Base-by-base conservation (phyloP, 768 basidiomycete species). In the Calocera cornea region DNA sequence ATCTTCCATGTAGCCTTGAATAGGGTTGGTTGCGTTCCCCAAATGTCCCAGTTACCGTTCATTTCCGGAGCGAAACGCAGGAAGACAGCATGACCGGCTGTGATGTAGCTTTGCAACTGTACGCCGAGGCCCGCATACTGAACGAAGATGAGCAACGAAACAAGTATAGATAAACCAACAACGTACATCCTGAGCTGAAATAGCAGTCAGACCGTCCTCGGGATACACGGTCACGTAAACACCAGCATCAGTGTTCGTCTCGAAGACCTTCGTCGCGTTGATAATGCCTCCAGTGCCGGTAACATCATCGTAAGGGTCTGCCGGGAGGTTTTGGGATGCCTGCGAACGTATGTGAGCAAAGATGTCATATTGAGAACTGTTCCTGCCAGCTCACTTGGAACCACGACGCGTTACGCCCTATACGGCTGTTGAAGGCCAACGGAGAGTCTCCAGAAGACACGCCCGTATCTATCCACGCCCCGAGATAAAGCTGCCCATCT, bases 201-300 rank as follows among this genome's bases (percentile, higher is more conserved):
- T 68, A 40, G 68, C 67, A n/a, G 66, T 33, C 34, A 73, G 68
- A 5, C 69, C 69, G 2, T 54, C 7, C 0, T 50, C 65, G 0
- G 74, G 74, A 67, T 75, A 75, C 34, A 75, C 70, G 29, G 74
- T 75, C n/a, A 75, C 64, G 69, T 73, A 75, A 60, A 75, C 72
- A 41, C 69, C 71, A 11, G 74, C 74, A 65, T 72, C 71, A 34
- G 73, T 73, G 14, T 47, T 34, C 11, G 70, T 71, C 34, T 60
- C 54, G 22, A 60, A 60, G 27, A 60, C 54, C 22, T 29, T 60
- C 5, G 54, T 60, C 7, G 54, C 54, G 31, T 60, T 60, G 54
- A 60, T 60, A 31, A 60, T 60, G 31, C 54, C 54, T 11, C 54
- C 54, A 11, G 54, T 60, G 11, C 54, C 54, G 19, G 54, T 60